Base-by-base conservation (phyloP, 2,329 filamentous ascomycete genomes). In the Ampelomyces quisqualis region DNA sequence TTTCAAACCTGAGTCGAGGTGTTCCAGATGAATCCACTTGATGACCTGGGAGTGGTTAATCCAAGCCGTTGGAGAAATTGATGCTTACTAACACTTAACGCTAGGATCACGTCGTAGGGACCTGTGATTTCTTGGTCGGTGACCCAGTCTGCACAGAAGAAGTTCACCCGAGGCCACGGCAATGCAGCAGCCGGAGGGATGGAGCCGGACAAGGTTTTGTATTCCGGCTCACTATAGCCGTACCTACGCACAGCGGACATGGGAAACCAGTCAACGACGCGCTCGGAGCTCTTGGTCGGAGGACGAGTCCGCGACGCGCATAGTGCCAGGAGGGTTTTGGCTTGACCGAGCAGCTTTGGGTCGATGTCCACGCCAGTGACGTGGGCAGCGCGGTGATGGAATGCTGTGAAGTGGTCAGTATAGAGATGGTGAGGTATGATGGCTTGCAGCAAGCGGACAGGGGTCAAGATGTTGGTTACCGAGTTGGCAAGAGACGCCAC, bases 301-400 rank as follows among this genome's bases (percentile, higher is more conserved):
- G 64, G 62, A 26, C 52, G 58, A 19, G 53, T 40, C 49, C 68
- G 64, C 35, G 68, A 70, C 48, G 59, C 58, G 34, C 62, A 64
- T 18, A 69, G 57, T 9, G 62, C 60, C 39, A 67, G 41, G 28
- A 70, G 65, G 29, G 57, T 57, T 28, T 62, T 53, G 42, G 69
- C 68, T 28, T 68, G 62, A 28, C 39, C 45, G 45, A 70, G 59
- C 30, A 71, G 60, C 17, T 60, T 51, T 31, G 53, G 47, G 48
- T 71, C 69, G 30, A 69, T 65, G 41, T 71, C 69, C 40, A 71
- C 59, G 37, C 68, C 69, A 30, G 61, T 64, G 39, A 70, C 64
- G 19, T 61, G 60, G 38, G 55, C 51, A 30, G 68, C 67, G 41
- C 54, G 49, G 51, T 67, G 69, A 38, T 68, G 58, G 42, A 70